phyloP scores from a whole-genome alignment of 345 rosid species.

The Mallotus nudiflorus region DNA sequence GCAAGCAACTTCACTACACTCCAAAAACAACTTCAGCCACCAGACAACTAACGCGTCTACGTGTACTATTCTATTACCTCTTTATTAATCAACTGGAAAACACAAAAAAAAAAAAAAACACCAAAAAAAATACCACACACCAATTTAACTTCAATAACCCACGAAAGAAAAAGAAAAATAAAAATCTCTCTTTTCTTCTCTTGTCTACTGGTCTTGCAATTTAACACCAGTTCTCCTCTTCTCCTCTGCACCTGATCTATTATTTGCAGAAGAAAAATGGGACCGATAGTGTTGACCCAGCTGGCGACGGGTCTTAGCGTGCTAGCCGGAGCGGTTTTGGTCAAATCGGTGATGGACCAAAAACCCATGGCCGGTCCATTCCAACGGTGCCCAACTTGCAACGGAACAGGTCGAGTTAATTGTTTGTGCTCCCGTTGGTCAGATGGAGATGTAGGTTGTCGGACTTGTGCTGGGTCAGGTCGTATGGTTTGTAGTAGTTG shows the following conservation, averaged over 20 bases:
- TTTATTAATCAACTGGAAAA: conserved; percentile 4
- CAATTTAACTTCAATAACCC: neutral
- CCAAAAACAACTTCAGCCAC: conserved; percentile 23
- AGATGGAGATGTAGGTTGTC: conserved; percentile 87
- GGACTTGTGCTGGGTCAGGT: conserved; percentile 89
- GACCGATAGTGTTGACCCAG: conserved; percentile 74
- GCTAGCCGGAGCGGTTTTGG: conserved; percentile 80
- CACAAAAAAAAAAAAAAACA: neutral
- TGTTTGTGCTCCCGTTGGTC: conserved; percentile 91
- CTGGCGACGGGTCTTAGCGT: conserved; percentile 81
- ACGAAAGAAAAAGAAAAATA: too few species aligned
- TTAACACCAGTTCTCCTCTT: neutral
- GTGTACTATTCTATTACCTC: conserved; percentile 51
- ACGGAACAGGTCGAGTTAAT: conserved; percentile 79
- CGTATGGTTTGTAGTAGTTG: conserved; percentile 77
- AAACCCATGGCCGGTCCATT: conserved; percentile 88
- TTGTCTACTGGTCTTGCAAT: neutral
- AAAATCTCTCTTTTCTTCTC: neutral
- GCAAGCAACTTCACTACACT: too few species aligned
- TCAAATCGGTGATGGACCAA: conserved; percentile 82
- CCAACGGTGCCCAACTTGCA: conserved; percentile 67
- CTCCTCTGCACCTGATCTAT: neutral
- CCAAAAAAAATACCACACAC: neutral
- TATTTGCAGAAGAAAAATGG: conserved; percentile 34
- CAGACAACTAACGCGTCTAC: conserved; percentile 36